Conservation (phyloP, 2,329 filamentous ascomycete species). For the Cladosporium cucumerinum region DNA sequence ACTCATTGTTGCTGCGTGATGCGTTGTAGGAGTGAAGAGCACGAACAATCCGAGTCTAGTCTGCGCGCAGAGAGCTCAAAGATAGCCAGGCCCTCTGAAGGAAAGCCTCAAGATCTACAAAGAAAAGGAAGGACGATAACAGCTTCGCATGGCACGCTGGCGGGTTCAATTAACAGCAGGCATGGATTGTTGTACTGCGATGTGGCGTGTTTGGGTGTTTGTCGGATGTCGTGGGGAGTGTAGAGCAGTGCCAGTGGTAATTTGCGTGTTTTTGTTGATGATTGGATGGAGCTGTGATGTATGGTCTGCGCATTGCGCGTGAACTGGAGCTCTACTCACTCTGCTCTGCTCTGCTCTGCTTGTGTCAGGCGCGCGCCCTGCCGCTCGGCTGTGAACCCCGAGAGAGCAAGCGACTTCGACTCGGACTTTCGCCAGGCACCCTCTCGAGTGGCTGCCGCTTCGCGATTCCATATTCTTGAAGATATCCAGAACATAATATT, state of each 20-base stretch:
- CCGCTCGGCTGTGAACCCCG: conserved; percentile 8
- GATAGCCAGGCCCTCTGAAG: conserved; percentile 4
- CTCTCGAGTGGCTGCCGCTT: background rate
- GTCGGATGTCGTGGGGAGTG: background rate
- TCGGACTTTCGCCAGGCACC: background rate
- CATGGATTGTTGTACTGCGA: background rate
- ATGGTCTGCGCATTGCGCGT: conserved; percentile 7
- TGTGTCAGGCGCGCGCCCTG: background rate
- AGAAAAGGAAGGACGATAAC: conserved; percentile 13
- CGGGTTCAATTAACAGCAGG: background rate
- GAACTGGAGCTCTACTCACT: conserved; percentile 3
- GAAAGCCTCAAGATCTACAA: conserved; percentile 9
- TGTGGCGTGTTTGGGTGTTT: background rate
- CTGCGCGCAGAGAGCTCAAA: background rate
- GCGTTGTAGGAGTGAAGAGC: background rate
- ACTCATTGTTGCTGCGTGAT: conserved; percentile 25
- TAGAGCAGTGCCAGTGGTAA: background rate
- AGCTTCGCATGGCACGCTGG: conserved; percentile 13
- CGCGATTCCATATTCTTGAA: background rate
- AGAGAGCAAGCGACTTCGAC: background rate
- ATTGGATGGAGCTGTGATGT: too few species aligned
- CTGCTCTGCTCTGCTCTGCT: background rate
- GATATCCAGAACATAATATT: background rate
- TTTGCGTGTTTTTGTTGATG: background rate
- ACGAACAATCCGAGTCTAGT: conserved; percentile 5